A percentile compares a stretch with the other conserved stretches of the same genome.
These are phyloP conservation scores for Dryadomyces quercus-mongolicae DNA, from an alignment of 2,329 filamentous ascomycete species.

Conservation along the genomic window DNA sequence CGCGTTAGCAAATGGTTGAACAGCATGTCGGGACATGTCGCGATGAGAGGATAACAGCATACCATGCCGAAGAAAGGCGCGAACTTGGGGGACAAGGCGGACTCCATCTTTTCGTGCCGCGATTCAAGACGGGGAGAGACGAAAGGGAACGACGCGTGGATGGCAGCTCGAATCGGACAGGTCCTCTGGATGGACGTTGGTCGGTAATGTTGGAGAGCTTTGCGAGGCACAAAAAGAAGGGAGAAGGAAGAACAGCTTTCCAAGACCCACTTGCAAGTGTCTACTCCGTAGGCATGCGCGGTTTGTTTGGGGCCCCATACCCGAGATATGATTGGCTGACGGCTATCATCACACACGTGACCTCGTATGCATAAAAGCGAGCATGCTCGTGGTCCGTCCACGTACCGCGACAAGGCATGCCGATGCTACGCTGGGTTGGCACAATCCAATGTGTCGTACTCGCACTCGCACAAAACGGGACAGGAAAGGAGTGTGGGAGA, in stretches of 20 bases:
- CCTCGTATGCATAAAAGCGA: background rate
- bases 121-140: background rate
- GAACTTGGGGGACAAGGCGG: conserved; percentile 61
- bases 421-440: background rate
- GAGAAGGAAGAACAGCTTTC: conserved; percentile 2
- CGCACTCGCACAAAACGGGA: background rate
- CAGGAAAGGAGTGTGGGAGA: background rate
- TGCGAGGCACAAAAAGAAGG: conserved; percentile 1
- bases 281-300: background rate
- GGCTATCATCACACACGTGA: background rate
- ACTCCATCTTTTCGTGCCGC: conserved; percentile 24
- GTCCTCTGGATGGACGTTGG: background rate
- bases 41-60: conserved; percentile 13
- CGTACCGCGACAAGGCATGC: background rate
- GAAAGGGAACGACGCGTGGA: background rate
- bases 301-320: background rate
- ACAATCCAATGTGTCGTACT: too few relatives aligned
- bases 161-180: background rate
- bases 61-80: conserved; percentile 86
- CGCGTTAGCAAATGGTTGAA: background rate
- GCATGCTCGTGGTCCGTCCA: too few relatives aligned
- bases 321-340: background rate
- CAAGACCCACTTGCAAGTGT: background rate
- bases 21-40: background rate
- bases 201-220: background rate